Conservation (phyloP, 2,329 filamentous ascomycete genomes). For the Capronia americana region DNA sequence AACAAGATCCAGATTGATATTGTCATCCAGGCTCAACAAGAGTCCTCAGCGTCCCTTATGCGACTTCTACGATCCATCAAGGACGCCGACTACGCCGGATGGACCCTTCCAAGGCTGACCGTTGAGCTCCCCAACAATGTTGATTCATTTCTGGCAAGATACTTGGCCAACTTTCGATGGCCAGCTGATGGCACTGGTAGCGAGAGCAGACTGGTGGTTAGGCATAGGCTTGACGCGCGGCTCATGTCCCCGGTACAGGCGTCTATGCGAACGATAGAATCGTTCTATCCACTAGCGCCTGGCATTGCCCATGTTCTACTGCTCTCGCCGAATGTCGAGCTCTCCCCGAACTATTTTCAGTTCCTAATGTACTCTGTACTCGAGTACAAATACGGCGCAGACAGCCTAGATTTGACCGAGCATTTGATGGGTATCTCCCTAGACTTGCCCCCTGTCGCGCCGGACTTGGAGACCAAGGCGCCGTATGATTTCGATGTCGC, state of each 20-base stretch:
- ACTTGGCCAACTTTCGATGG: constrained; percentile 71
- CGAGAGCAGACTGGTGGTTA: constrained; percentile 66
- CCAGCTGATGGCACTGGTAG: constrained; percentile 61
- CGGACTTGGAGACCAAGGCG: constrained; percentile 65
- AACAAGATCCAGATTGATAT: constrained; percentile 80
- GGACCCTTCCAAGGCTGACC: constrained; percentile 74
- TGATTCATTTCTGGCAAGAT: constrained; percentile 68
- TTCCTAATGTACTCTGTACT: constrained; percentile 81
- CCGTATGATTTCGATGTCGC: constrained; percentile 51
- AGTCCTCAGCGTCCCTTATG: constrained; percentile 39
- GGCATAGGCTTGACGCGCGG: constrained; percentile 72
- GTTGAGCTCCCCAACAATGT: constrained; percentile 79
- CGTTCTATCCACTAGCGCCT: constrained; percentile 78
- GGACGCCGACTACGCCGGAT: constrained; percentile 75
- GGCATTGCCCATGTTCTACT: constrained; percentile 77
- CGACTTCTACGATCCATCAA: constrained; percentile 78
- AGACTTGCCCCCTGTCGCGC: constrained; percentile 67
- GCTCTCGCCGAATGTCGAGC: constrained; percentile 78
- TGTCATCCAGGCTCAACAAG: constrained; percentile 70
- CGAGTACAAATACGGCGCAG: constrained; percentile 73
- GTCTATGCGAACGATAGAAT: constrained; percentile 78
- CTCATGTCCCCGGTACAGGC: constrained; percentile 71
- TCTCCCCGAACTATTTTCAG: constrained; percentile 82
- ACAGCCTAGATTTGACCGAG: constrained; percentile 50
- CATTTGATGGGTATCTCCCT: constrained; percentile 80